These are phyloP conservation scores for Exophiala sideris DNA, from an alignment of 2,329 filamentous ascomycete genomes.

Conservation along the genomic window DNA sequence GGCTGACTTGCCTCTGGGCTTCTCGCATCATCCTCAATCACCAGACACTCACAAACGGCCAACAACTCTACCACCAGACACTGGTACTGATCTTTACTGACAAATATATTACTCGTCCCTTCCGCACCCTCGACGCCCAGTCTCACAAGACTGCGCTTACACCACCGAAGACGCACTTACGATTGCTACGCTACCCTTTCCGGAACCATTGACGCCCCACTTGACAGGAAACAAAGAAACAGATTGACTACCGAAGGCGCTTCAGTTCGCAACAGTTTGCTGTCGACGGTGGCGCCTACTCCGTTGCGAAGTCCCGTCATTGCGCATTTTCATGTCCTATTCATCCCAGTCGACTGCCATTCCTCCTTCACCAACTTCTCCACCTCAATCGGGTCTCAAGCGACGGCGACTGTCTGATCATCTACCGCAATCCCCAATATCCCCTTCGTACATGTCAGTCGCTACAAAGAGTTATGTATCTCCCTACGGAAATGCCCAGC, in stretches of 20 bases:
- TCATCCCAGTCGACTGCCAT: slow-evolving; percentile 33
- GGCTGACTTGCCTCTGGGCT: no score
- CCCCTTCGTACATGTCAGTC: slow-evolving; percentile 50
- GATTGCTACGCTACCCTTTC: background rate
- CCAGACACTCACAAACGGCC: no score
- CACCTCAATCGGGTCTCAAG: slow-evolving; percentile 39
- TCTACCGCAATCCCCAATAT: slow-evolving; percentile 29
- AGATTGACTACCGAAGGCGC: background rate
- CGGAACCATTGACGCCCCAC: slow-evolving; percentile 9
- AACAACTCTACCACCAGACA: no score
- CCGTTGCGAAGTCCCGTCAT: slow-evolving; percentile 4
- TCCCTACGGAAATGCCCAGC: slow-evolving; percentile 42
- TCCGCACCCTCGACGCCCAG: no score
- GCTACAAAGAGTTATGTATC: slow-evolving; percentile 48
- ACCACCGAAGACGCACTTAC: no score
- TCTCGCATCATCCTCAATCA: no score
- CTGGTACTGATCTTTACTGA: no score
- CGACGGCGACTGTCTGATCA: slow-evolving; percentile 22
- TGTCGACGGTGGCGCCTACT: slow-evolving; percentile 12
- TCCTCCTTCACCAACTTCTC: slow-evolving; percentile 44
- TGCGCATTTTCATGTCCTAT: slow-evolving; percentile 25
- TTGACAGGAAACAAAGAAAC: background rate
- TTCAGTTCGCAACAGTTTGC: slow-evolving; percentile 3
- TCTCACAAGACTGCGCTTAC: no score
- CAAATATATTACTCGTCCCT: no score